Percentiles rank a stretch among this genome's conserved stretches.
Evolutionary conservation across 768 basidiomycete genomes (phyloP).

Genomic region (Saitozyma podzolica): DNA sequence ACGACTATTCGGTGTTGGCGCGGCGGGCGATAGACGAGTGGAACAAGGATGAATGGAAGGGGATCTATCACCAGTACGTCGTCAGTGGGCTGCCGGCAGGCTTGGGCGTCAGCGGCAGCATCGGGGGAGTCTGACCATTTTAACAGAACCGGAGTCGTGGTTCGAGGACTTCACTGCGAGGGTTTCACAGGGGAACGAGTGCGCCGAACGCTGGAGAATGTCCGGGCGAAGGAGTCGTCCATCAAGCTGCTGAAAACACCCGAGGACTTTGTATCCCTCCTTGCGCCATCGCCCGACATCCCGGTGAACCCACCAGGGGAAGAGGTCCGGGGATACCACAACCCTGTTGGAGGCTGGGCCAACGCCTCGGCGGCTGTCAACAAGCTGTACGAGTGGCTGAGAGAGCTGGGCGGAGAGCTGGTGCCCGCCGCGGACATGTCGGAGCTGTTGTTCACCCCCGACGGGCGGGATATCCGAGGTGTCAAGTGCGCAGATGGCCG

Average conservation of each 20-base stretch:
- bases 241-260: slow-evolving; percentile 7
- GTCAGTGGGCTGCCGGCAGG: no score
- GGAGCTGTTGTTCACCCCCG: slow-evolving; percentile 2
- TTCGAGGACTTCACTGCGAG: slow-evolving; percentile 5
- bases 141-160: slow-evolving; percentile 19
- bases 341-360: slow-evolving; percentile 27
- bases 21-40: slow-evolving; percentile 35
- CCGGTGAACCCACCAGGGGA: neutral
- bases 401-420: slow-evolving; percentile 13
- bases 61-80: slow-evolving; percentile 13
- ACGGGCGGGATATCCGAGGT: slow-evolving; percentile 16
- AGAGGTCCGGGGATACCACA: slow-evolving; percentile 14
- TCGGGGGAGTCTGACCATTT: neutral
- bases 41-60: slow-evolving; percentile 32
- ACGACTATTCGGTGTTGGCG: slow-evolving; percentile 36
- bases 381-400: slow-evolving; percentile 11
- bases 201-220: no score
- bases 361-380: slow-evolving; percentile 19
- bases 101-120: no score
- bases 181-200: no score
- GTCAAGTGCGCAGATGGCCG: slow-evolving; percentile 18
- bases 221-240: neutral
- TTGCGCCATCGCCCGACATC: slow-evolving; percentile 7
- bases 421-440: slow-evolving; percentile 14
- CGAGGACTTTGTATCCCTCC: slow-evolving; percentile 5